These are phyloP conservation scores for Cryptosporidium sp. DNA, from an alignment of 169 alveolate species.

Conservation along the genomic window DNA sequence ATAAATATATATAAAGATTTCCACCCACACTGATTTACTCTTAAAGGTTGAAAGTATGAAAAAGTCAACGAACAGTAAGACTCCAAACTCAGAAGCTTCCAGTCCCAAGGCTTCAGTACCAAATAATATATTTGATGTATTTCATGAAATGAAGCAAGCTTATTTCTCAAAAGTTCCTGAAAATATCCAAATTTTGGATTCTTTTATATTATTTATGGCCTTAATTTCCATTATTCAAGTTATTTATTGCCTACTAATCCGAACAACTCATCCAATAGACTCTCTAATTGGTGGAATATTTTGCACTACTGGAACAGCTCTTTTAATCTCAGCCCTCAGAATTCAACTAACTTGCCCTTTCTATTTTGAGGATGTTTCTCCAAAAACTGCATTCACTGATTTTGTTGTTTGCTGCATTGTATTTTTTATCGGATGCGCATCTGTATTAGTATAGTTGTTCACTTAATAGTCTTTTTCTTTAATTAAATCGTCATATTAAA, in stretches of 20 bases:
- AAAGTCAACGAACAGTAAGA: neutral
- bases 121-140: slow-evolving; percentile 1
- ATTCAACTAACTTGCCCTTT: slow-evolving; percentile 49
- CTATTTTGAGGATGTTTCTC: slow-evolving; percentile 45
- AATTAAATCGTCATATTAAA: neutral
- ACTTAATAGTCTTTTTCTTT: neutral
- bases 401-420: slow-evolving; percentile 62
- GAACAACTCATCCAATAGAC: slow-evolving; percentile 56
- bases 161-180: slow-evolving; percentile 52
- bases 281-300: slow-evolving; percentile 68
- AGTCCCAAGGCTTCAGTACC: neutral
- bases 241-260: slow-evolving; percentile 28
- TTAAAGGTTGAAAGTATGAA: neutral
- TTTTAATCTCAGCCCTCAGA: slow-evolving; percentile 61
- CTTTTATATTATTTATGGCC: slow-evolving; percentile 25
- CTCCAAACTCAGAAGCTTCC: neutral
- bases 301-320: slow-evolving; percentile 67
- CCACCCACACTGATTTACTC: neutral
- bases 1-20: too few relatives aligned
- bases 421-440: slow-evolving; percentile 73
- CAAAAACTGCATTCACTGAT: slow-evolving; percentile 65
- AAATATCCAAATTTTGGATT: slow-evolving; percentile 41
- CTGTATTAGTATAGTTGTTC: slow-evolving; percentile 21
- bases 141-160: slow-evolving; percentile 28
- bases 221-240: slow-evolving; percentile 34